Base-by-base conservation (phyloP, 495 filamentous ascomycete genomes). In the Penicillium argentinense region DNA sequence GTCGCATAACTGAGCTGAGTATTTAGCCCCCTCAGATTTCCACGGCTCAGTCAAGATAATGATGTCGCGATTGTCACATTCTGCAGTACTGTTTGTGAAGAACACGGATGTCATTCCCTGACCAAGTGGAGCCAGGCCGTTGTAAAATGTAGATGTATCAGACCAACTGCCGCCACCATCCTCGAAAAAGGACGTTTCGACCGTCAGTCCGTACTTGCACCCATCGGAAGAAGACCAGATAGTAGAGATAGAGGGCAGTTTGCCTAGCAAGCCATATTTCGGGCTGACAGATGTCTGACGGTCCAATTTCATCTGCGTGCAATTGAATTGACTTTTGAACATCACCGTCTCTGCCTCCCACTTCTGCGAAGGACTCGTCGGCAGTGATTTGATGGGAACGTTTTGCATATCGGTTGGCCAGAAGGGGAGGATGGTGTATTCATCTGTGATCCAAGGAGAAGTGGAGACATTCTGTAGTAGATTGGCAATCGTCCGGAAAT, bases 361-460 rank as follows among this genome's bases (percentile, higher is more conserved):
- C 12, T 46, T 52, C 28, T 64, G 53, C 2, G 44, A 39, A 0
- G 47, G 25, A 14, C 4, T 45, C 2, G 58, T 39, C 4, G 68
- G 53, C 3, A 63, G 17, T 9, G 62, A 51, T 0, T 37, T 56
- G 14, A 71, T 36, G 1, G 66, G 60, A 1, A 16, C 50, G 1
- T 12, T 19, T 17, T 49, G 19, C 7, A 58, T 19, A 9, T 47
- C 29, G 2, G 58, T 13, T 4, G 69, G 69, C 69, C 69, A 73
- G 25, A 73, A 62, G 0, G 67, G 69, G 2, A 68, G 45, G 12
- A 71, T 56, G 1, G 63, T 62, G 39, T 66, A 71, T 11, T 63
- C 39, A 40, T 71, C 57, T 1, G 56, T 66, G n/a, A 71, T 52
- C 69, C 69, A 73, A 0, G 64, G 66, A 2, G 67, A 68, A 0